Evolutionary conservation across 371 early-diverging fungal genomes (phyloP), one percentile per base, ranked within the genome.

Genomic region (Coemansia sp.): DNA sequence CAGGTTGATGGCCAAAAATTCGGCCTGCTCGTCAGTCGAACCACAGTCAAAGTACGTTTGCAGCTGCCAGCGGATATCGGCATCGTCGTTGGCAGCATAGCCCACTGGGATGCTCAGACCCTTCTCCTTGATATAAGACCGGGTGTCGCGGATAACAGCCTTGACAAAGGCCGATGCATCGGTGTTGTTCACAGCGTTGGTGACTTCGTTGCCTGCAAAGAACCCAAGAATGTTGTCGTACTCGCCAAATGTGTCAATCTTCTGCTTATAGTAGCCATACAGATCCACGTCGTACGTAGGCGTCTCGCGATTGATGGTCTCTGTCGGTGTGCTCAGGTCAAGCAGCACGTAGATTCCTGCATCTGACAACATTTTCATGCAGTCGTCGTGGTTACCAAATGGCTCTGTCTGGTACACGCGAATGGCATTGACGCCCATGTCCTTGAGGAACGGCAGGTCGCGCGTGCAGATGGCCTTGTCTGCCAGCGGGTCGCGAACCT

Each of bases 171-270:
- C 87, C 26, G 89, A 84, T 0, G 92, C 89, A 4, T 73, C 71
- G 1, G 91, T 91, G 41, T 86, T 89, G 44, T 84, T 83, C 54
- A 79, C 80, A 58, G 85, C 85, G 58, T 88, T 90, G 41, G 89
- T 84, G 15, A 89, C 93, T 74, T 92, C 93, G 76, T 93, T 93
- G 3, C 93, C 92, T 24, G 87, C 89, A 73, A 92, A 80, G 78
- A 90, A 93, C 1, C 81, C 92, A 39, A 90, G 69, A 3, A 85
- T 69, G 67, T 91, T 91, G 59, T 78, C 67, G 63, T 89, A 92
- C 40, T 84, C 79, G 59, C 83, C 69, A 68, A 92, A 92, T 1
- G 87, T 84, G 55, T 87, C 88, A 12, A 89, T 82, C 26, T 89
- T 88, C 8, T 73, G 70, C 48, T 80, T 85, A 69, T 84, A 88